Base-by-base conservation (phyloP, 2,329 filamentous ascomycete genomes). In the Alternaria infectoria region DNA sequence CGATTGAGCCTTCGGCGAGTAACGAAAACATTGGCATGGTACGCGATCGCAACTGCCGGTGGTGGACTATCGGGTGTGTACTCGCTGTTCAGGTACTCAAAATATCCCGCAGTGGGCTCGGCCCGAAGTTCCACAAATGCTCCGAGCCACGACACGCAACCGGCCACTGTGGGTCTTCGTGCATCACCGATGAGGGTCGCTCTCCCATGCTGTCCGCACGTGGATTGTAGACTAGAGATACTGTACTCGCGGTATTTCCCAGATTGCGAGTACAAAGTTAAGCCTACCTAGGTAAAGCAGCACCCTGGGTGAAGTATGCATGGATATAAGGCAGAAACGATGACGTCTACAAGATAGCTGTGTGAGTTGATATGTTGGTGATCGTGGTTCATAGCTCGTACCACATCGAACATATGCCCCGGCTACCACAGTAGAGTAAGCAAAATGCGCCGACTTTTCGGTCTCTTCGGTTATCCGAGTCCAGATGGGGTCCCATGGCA, bases 121-220 rank as follows among this genome's bases (percentile, higher is more conserved):
- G 58, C 6, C 51, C 51, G 23, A 28, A 56, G n/a, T 50, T 50
- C n/a, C 51, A 60, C 30, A 60, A 60, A 50, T 56, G 23, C 44
- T 11, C 58, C 44, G 51, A 56, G 44, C 30, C 17, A 43, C 30
- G 28, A 55, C 36, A 55, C 21, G n/a, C 36, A 43, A 46, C 28
- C 36, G 12, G 25, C 28, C 57, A 59, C 28, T 46, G 17, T 36
- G 21, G 43, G 50, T 36, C 40, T 28, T 30, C 26, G 11, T 44
- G 17, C 44, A 56, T 50, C 32, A 44, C 44, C 19, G 28, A 36
- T n/a, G 19, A 17, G 30, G 17, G 0, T 23, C 30, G 19, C 19
- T 52, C 21, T 19, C 36, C 36, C 32, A 5, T 23, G 21, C 49
- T 36, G 49, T 25, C 32, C 49, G 36, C 36, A 40, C 15, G 36